Base-by-base conservation (phyloP, 2,329 filamentous ascomycete genomes). In the Ceratocystis diversiconidia region DNA sequence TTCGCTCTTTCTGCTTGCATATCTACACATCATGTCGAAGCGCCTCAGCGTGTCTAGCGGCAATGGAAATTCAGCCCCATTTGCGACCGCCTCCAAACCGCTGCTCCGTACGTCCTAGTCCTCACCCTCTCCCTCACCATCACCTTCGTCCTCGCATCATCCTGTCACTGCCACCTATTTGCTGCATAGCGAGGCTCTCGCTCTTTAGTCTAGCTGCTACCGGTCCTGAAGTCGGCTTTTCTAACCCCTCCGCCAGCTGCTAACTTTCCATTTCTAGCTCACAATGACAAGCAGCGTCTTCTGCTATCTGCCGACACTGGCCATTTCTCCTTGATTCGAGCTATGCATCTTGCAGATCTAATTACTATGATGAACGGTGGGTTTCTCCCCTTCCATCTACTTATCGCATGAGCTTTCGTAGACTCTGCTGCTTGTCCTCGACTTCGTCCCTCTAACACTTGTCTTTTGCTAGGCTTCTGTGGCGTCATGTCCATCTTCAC, bases 401-500 rank as follows among this genome's bases (percentile, higher is more conserved):
- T 25, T 25, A 22, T 30, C 10, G 17, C 48, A 52, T 43, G 48
- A 12, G 3, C 48, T 46, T 12, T 8, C 12, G 44, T 5, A 12
- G 22, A 32, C 19, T 43, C 59, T 19, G 32, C 28, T n/a, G 32
- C 22, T 12, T 10, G 25, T 25, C 60, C 12, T n/a, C 36, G 19
- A 10, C n/a, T 44, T 62, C 43, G 4, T 15, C 44, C 25, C 17
- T 28, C 43, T 61, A 32, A 63, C 44, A 43, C 28, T 46, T 12
- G 50, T 60, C 30, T 22, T 46, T n/a, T 48, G 22, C 15, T 66
- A 72, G 88, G 89, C 69, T 88, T 91, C 75, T 94, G 90, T 76
- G 90, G 90, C 69, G 85, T 96, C 75, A 92, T 96, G 87, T 96
- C 92, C 73, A 84, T 99, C 73, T 92, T 97, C 78, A 92, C 91